Base-by-base conservation (phyloP, 345 rosid species). In the Gossypium thurberi region DNA sequence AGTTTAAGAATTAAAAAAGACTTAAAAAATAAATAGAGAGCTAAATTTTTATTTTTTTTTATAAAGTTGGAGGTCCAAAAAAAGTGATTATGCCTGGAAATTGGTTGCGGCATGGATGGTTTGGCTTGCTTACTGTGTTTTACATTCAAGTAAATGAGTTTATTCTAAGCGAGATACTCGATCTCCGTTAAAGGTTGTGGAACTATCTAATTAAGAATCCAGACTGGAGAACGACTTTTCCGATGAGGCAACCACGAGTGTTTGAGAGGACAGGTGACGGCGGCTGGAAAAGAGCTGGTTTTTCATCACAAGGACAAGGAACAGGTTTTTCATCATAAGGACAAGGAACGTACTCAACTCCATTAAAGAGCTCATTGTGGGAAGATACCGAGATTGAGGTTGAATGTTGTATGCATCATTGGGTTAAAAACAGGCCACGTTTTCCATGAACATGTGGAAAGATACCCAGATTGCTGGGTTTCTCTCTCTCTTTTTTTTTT, bases 221-320 rank as follows among this genome's bases (percentile, higher is more conserved):
- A 23, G 84, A 84, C 15, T 94, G 98, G 94, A 62, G 9, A 58
- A 73, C 70, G 70, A 84, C 91, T 0, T 91, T 91, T 81, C 95
- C 92, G 2, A 56, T 2, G 78, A 79, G 69, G 80, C 88, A 78
- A 78, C 85, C 92, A 1, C 91, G 86, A n/a, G 76, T 87, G 47
- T 90, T 94, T 58, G 86, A 84, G 75, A 86, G 97, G 82, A 80
- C 78, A 8, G 76, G 63, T 6, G 72, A 77, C 55, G 97, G 97
- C 67, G 78, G 72, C 66, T 91, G 97, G 97, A 83, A 63, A 68
- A 81, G 51, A 74, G 84, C 59, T 80, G 68, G 71, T 51, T 69
- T 33, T 47, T 28, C 40, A 21, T 6, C 6, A 26, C 48, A n/a
- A 18, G n/a, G 61, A 53, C 18, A 10, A 0, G 43, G 61, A 15